Evolutionary conservation across 1,284 basidiomycete genomes (phyloP).

Genomic region (Rhodotorula sp.): DNA sequence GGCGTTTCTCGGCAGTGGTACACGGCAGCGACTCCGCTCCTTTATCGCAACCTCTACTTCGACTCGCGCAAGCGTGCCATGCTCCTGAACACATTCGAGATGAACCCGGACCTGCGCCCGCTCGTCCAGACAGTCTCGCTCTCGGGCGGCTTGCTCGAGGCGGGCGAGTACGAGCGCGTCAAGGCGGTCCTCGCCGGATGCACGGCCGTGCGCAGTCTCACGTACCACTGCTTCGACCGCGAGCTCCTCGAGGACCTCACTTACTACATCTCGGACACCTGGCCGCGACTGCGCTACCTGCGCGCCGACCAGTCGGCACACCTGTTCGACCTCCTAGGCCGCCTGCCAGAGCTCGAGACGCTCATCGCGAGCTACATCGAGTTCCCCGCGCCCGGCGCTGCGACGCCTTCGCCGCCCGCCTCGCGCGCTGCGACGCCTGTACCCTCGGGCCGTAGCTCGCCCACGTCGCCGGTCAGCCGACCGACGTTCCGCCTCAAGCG

Average conservation of each 20-base stretch:
- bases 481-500: conserved; percentile 26
- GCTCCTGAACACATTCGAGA: conserved; percentile 12
- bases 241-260: conserved; percentile 13
- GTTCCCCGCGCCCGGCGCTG: conserved; percentile 3
- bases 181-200: conserved; percentile 3
- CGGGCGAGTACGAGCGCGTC: conserved; percentile 1
- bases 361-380: conserved; percentile 28
- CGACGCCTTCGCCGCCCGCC: background rate
- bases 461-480: background rate
- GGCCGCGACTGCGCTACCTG: conserved; percentile 16
- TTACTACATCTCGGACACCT: conserved; percentile 8
- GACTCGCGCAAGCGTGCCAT: background rate
- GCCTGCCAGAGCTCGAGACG: conserved; percentile 17
- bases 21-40: conserved; percentile 5
- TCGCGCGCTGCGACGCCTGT: no score
- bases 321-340: conserved; percentile 14
- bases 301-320: conserved; percentile 13
- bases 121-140: conserved; percentile 14
- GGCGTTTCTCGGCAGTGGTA: conserved; percentile 2
- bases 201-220: conserved; percentile 3
- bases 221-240: conserved; percentile 27
- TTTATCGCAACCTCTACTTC: conserved; percentile 28
- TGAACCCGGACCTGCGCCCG: background rate
- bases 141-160: conserved; percentile 15
- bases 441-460: background rate